These are phyloP conservation scores for Tricholoma sp. DNA, from an alignment of 768 basidiomycete genomes.

Conservation along the genomic window DNA sequence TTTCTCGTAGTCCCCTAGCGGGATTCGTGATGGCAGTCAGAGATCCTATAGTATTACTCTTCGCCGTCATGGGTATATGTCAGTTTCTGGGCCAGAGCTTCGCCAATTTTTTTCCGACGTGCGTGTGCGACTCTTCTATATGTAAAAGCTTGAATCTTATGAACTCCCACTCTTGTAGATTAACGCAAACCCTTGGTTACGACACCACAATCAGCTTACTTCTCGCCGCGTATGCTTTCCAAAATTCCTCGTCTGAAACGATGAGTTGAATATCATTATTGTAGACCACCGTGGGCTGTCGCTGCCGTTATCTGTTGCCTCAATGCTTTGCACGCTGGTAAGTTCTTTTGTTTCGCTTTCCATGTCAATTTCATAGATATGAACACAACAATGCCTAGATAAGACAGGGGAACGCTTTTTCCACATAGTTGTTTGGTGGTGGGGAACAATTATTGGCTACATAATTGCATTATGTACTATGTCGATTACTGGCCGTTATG, in stretches of 20 bases:
- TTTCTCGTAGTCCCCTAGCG: slow-evolving; percentile 32
- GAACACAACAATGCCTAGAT: slow-evolving; percentile 25
- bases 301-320: slow-evolving; percentile 43
- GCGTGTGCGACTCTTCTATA: slow-evolving; percentile 4
- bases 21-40: slow-evolving; percentile 54
- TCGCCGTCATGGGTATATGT: slow-evolving; percentile 45
- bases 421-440: slow-evolving; percentile 53
- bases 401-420: slow-evolving; percentile 60
- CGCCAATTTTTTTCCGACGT: slow-evolving; percentile 57
- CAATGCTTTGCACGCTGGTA: slow-evolving; percentile 51
- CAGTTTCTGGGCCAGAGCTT: slow-evolving; percentile 55
- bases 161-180: slow-evolving; percentile 22
- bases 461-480: slow-evolving; percentile 55
- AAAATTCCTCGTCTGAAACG: neutral
- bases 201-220: slow-evolving; percentile 54
- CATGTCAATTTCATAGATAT: neutral
- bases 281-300: slow-evolving; percentile 62
- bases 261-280: neutral
- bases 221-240: slow-evolving; percentile 46
- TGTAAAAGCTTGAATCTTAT: neutral
- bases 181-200: slow-evolving; percentile 59
- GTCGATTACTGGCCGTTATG: slow-evolving; percentile 48
- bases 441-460: slow-evolving; percentile 55
- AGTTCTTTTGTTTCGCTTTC: neutral
- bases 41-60: slow-evolving; percentile 49